phyloP scores from a whole-genome alignment of 352 stramenopile species.

The Halophytophthora polymorphica region DNA sequence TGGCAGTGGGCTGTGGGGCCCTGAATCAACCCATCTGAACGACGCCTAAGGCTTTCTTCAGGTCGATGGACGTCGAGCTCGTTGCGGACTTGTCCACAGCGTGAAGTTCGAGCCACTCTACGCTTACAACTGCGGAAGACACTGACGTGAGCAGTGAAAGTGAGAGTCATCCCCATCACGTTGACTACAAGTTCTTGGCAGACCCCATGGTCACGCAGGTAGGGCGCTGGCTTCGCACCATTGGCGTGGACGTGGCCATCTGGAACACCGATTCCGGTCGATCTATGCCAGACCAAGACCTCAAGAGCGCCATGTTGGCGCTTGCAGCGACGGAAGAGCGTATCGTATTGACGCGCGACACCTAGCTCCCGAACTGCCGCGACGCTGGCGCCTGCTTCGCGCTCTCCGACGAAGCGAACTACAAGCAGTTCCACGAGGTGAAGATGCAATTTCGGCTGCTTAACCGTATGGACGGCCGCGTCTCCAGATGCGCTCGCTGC shows the following conservation, averaged over 20 bases:
- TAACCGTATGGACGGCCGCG: conserved; percentile 24
- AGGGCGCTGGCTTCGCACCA: conserved; percentile 66
- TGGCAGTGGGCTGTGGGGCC: conserved; percentile 47
- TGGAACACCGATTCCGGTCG: conserved; percentile 31
- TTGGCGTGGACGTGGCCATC: conserved; percentile 64
- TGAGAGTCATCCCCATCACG: conserved; percentile 8
- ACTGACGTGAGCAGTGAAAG: background rate
- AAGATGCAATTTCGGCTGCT: conserved; percentile 54
- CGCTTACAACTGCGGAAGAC: background rate
- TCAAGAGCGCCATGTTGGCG: conserved; percentile 25
- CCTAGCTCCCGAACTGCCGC: conserved; percentile 31
- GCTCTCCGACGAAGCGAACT: conserved; percentile 42
- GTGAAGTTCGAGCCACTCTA: background rate
- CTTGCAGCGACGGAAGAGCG: conserved; percentile 34
- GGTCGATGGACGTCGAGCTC: conserved; percentile 28
- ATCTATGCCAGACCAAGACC: conserved; percentile 9
- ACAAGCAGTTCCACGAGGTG: conserved; percentile 58
- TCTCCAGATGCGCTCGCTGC: conserved; percentile 46
- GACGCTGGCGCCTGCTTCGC: conserved; percentile 55
- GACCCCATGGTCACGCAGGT: conserved; percentile 76
- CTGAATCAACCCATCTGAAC: too few species aligned
- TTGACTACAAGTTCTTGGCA: conserved; percentile 63
- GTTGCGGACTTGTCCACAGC: conserved; percentile 28
- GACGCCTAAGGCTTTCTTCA: conserved; percentile 42
- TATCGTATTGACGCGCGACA: conserved; percentile 54